These are phyloP conservation scores for Stellera chamaejasme DNA, from an alignment of 345 rosid genomes.

Conservation along the genomic window DNA sequence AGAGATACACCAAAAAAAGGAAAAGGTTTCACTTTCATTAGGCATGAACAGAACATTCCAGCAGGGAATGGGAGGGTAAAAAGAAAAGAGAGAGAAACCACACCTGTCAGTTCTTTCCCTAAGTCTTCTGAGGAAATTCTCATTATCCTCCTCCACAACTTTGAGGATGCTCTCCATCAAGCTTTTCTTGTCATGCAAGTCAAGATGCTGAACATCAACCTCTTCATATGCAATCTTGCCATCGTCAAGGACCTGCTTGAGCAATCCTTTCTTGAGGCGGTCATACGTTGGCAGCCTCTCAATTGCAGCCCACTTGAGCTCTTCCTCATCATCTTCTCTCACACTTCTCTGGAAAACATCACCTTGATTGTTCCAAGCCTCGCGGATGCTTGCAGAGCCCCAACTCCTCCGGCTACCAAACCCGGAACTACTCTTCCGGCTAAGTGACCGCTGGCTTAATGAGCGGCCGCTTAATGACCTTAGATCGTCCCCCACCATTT, in stretches of 20 bases:
- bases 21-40: not conserved
- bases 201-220: conserved; percentile 39
- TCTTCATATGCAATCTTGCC: conserved; percentile 32
- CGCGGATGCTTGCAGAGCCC: conserved; percentile 35
- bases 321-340: conserved; percentile 43
- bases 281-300: conserved; percentile 53
- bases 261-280: conserved; percentile 31
- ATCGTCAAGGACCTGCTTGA: conserved; percentile 28
- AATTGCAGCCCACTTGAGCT: conserved; percentile 53
- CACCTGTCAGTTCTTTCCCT: conserved; percentile 51
- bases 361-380: conserved; percentile 31
- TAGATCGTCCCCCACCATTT: conserved; percentile 24
- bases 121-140: conserved; percentile 31
- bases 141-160: conserved; percentile 55
- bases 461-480: conserved; percentile 23
- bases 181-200: conserved; percentile 26
- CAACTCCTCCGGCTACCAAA: conserved; percentile 26
- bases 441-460: conserved; percentile 23
- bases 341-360: conserved; percentile 31
- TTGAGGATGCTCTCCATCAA: conserved; percentile 34
- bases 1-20: not conserved
- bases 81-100: not conserved
- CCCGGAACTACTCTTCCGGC: conserved; percentile 22
- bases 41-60: not conserved
- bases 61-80: not conserved